A percentile compares a stretch with the other conserved stretches of the same genome.
phyloP scores from a whole-genome alignment of 2,329 filamentous ascomycete genomes.

The Botryosphaeria dothidea region DNA sequence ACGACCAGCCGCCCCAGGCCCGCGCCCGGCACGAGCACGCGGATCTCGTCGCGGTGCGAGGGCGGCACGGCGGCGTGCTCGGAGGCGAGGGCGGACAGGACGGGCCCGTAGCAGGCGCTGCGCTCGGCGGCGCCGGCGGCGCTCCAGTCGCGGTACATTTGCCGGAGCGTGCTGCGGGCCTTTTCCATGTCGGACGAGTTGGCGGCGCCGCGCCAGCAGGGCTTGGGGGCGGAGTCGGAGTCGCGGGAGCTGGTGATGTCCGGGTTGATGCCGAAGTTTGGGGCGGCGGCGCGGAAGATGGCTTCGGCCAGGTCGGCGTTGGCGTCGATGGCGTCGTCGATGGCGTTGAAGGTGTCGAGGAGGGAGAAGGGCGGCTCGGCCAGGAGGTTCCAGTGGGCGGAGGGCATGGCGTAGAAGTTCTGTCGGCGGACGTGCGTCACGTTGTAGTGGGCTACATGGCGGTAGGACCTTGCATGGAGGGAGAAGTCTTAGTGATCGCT shows the following conservation, averaged over 20 bases:
- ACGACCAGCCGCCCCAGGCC: conserved; percentile 88
- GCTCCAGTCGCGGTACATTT: conserved; percentile 96
- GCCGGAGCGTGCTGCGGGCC: conserved; percentile 85
- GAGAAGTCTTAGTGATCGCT: background rate
- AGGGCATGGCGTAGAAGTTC: conserved; percentile 88
- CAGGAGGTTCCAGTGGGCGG: conserved; percentile 79
- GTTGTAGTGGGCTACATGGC: conserved; percentile 82
- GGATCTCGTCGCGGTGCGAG: conserved; percentile 38
- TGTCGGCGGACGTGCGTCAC: conserved; percentile 87
- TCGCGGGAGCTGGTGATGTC: conserved; percentile 38
- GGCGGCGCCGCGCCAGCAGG: conserved; percentile 68
- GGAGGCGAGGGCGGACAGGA: conserved; percentile 64
- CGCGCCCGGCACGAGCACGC: conserved; percentile 83
- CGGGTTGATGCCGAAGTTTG: conserved; percentile 45
- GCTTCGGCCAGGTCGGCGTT: conserved; percentile 82
- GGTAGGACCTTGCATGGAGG: conserved; percentile 67
- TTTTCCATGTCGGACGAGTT: conserved; percentile 81
- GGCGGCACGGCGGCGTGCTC: conserved; percentile 40
- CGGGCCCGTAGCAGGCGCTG: conserved; percentile 72
- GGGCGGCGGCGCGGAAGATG: conserved; percentile 61
- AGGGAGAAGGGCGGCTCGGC: conserved; percentile 80
- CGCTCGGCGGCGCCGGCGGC: conserved; percentile 73
- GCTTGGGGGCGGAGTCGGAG: conserved; percentile 23
- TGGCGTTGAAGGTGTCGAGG: conserved; percentile 71
- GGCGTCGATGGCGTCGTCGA: conserved; percentile 84